phyloP scores from a whole-genome alignment of 371 early-diverging fungal species.

The Dichotomocladium elegans region DNA sequence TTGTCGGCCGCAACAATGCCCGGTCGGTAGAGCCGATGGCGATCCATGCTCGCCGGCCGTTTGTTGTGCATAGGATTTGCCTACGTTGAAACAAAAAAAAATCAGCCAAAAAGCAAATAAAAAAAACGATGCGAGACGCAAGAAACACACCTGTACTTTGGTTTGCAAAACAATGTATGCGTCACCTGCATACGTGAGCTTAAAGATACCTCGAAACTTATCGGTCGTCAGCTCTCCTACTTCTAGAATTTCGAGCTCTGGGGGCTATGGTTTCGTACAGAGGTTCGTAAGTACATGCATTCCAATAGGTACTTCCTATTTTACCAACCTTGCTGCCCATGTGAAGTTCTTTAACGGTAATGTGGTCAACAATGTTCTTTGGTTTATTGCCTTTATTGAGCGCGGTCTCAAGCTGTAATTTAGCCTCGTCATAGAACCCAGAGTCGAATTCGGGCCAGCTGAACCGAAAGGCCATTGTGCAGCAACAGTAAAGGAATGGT shows the following conservation, averaged over 20 bases:
- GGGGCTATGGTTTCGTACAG: no score
- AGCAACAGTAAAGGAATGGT: neutral
- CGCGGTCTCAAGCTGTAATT: slow-evolving; percentile 79
- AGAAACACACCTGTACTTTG: slow-evolving; percentile 77
- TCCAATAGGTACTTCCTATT: no score
- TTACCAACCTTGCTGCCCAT: slow-evolving; percentile 85
- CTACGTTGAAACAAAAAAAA: slow-evolving; percentile 38
- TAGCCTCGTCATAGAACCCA: slow-evolving; percentile 83
- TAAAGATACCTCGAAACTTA: slow-evolving; percentile 93
- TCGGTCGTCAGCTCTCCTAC: slow-evolving; percentile 92
- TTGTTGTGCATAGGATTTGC: slow-evolving; percentile 78
- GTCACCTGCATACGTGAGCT: slow-evolving; percentile 90
- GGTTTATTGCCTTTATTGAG: slow-evolving; percentile 92
- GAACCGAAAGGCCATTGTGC: slow-evolving; percentile 89
- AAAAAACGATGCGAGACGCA: no score
- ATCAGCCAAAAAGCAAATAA: no score
- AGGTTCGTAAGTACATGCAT: no score
- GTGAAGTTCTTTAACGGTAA: slow-evolving; percentile 85
- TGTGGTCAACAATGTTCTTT: slow-evolving; percentile 85
- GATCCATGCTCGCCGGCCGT: slow-evolving; percentile 34
- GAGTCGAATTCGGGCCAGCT: slow-evolving; percentile 90
- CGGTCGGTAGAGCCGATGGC: slow-evolving; percentile 60
- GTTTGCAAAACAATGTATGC: slow-evolving; percentile 91
- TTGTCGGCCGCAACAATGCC: slow-evolving; percentile 84
- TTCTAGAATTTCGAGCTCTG: slow-evolving; percentile 96